phyloP scores from a whole-genome alignment of 2,329 filamentous ascomycete species.

The Trichoderma hamatum region DNA sequence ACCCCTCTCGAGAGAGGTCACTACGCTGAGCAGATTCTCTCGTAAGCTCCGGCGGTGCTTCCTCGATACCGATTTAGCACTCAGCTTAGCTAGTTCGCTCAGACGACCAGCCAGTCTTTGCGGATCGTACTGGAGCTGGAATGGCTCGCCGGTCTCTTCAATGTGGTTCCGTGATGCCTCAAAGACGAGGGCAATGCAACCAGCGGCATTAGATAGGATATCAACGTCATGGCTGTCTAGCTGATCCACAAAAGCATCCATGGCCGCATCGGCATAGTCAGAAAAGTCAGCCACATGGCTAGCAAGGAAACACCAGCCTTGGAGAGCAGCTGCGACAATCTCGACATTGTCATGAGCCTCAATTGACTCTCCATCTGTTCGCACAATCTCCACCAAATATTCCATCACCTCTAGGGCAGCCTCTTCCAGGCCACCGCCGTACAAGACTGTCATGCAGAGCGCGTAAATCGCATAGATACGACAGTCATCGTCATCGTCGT shows the following conservation, averaged over 20 bases:
- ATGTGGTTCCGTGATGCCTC: slow-evolving; percentile 65
- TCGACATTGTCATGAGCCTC: slow-evolving; percentile 70
- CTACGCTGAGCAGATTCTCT: slow-evolving; percentile 53
- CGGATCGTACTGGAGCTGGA: slow-evolving; percentile 55
- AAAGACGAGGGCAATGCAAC: slow-evolving; percentile 80
- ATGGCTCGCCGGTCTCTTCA: slow-evolving; percentile 52
- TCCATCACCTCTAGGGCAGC: slow-evolving; percentile 73
- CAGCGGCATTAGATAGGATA: slow-evolving; percentile 76
- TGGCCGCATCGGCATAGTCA: slow-evolving; percentile 68
- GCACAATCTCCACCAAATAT: slow-evolving; percentile 75
- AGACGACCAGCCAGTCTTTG: slow-evolving; percentile 53
- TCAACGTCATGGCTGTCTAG: slow-evolving; percentile 72
- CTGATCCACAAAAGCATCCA: slow-evolving; percentile 84
- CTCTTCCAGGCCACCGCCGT: slow-evolving; percentile 71
- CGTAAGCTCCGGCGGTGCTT: slow-evolving; percentile 53
- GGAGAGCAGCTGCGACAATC: slow-evolving; percentile 73
- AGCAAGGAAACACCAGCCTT: slow-evolving; percentile 79
- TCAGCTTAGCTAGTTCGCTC: slow-evolving; percentile 50
- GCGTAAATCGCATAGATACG: slow-evolving; percentile 73
- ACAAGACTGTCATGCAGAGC: slow-evolving; percentile 72
- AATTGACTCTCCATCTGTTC: slow-evolving; percentile 75
- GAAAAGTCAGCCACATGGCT: slow-evolving; percentile 77
- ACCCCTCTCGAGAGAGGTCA: slow-evolving; percentile 57
- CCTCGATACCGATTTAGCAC: slow-evolving; percentile 54
- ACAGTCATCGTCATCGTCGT: slow-evolving; percentile 66